Evolutionary conservation across 768 basidiomycete genomes (phyloP), one percentile per base, ranked within the genome.

Genomic region (Lentinula raphanica): DNA sequence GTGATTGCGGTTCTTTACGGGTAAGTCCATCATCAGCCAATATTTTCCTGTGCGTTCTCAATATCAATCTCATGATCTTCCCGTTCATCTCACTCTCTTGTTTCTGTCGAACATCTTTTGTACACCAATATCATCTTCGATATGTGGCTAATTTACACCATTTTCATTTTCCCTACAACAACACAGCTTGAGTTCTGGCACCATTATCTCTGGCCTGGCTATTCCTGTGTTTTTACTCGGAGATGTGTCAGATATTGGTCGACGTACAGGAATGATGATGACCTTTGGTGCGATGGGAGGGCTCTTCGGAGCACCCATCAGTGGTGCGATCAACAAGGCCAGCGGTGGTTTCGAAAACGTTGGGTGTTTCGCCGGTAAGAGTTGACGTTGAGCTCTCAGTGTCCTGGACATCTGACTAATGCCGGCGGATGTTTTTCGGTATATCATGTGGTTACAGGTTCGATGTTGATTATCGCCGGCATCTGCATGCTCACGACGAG

Each of bases 271-370:
- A 5, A 83, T 88, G 76, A 81, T 80, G 59, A 73, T 86, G 68
- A 85, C 79, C 29, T 75, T 87, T 50, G 58, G 82, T 23, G 77
- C 88, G 0, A 38, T 89, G 17, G 87, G 86, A 7, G 85, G 85
- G 0, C 72, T 90, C 3, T 77, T 76, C 0, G 89, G 89, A 0
- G 86, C 87, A 2, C 89, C 89, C 0, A 86, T 90, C 59, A 87
- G 87, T 7, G 89, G 89, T 0, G 84, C 84, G 0, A 87, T 91
- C 62, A 77, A 79, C 54, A 67, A 66, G 0, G 73, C 77, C 0
- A 80, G 84, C 1, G 79, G 77, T 2, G 76, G 76, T 0, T 92
- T 81, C 63, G 71, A 75, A 39, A 73, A 64, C 2, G 82, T 84
- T 8, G 85, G 85, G 1, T 73, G 72, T 53, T 87, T 79, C 63